Evolutionary conservation across 2,329 filamentous ascomycete genomes (phyloP).

Genomic region (Penicillium sp.): DNA sequence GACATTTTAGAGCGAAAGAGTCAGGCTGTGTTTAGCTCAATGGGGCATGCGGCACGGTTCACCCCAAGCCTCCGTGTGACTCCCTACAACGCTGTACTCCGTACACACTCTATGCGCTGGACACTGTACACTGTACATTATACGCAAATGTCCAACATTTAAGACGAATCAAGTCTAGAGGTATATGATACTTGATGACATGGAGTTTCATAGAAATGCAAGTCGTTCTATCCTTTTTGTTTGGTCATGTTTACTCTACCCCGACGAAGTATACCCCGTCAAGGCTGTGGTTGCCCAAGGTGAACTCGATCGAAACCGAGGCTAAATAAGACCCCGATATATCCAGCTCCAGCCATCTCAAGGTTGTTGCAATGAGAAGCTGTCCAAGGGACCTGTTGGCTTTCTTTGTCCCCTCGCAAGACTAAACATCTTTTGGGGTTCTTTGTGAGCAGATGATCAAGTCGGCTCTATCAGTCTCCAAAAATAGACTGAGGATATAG

Average conservation of each 20-base stretch:
- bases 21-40: constrained; percentile 11
- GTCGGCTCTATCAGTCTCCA: not conserved
- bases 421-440: not conserved
- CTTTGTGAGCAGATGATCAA: not conserved
- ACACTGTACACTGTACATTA: no score
- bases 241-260: no score
- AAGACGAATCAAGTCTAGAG: no score
- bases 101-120: not conserved
- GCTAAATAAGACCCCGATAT: no score
- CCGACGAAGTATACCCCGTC: no score
- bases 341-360: not conserved
- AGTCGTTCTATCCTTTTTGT: no score
- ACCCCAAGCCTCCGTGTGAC: not conserved
- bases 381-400: not conserved
- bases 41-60: constrained; percentile 3
- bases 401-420: not conserved
- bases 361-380: not conserved
- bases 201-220: no score
- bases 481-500: not conserved
- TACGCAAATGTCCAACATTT: no score
- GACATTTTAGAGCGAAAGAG: not conserved
- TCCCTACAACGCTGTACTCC: not conserved
- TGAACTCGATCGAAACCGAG: no score
- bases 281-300: no score
- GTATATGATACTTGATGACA: no score